Evolutionary conservation across 495 filamentous ascomycete genomes (phyloP).

Genomic region (Penicillium tannophilum): DNA sequence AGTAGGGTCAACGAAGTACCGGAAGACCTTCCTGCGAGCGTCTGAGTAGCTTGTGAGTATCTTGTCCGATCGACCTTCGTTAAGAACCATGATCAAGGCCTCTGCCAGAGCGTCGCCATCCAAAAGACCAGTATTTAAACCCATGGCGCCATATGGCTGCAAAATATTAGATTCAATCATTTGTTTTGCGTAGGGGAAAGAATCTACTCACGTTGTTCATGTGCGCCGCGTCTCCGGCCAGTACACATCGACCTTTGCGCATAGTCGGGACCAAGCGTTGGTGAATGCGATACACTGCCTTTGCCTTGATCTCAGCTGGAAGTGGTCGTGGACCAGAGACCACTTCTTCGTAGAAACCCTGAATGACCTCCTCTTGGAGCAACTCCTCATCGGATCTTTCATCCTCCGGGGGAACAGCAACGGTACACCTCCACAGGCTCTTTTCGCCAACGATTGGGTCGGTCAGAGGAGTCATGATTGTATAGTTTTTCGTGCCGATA

Average conservation of each 20-base stretch:
- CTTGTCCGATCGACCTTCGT: neutral
- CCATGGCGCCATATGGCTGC: constrained; percentile 1
- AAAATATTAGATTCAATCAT: neutral
- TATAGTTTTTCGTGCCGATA: neutral
- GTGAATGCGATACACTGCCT: neutral
- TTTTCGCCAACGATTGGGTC: neutral
- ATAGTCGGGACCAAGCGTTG: neutral
- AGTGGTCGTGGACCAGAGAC: constrained; percentile 1
- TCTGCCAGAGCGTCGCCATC: neutral
- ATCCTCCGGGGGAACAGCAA: neutral
- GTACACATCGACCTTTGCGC: neutral
- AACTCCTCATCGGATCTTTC: neutral
- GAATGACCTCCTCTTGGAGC: neutral
- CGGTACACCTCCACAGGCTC: constrained; percentile 1
- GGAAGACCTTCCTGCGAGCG: neutral
- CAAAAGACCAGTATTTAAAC: neutral
- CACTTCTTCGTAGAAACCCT: neutral
- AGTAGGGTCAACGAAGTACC: neutral
- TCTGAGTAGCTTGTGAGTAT: neutral
- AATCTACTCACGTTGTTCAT: constrained; percentile 2
- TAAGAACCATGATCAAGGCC: neutral
- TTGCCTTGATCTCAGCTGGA: neutral
- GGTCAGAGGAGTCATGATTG: constrained; percentile 1
- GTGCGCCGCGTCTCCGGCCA: constrained; percentile 1
- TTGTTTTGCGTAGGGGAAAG: neutral